A percentile compares a stretch with the other conserved stretches of the same genome.
These are phyloP conservation scores for Gloeopeniophorella convolvens DNA, from an alignment of 768 basidiomycete genomes.

Conservation along the genomic window DNA sequence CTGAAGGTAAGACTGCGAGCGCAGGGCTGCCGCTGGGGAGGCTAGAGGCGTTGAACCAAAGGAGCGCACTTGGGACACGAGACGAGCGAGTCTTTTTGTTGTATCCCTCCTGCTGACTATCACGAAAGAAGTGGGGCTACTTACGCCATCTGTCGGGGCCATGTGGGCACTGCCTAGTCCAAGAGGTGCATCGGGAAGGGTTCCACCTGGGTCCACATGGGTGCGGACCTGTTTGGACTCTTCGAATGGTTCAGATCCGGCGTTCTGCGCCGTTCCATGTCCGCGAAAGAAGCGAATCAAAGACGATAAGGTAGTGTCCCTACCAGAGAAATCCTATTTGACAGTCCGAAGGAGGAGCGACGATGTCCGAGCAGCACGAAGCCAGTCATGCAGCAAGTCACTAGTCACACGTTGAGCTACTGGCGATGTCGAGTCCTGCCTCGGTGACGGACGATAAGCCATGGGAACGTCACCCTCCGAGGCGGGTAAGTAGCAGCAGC, in stretches of 20 bases:
- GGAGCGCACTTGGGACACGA: no score
- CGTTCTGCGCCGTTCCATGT: not conserved
- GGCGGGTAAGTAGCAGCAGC: no score
- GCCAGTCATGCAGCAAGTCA: no score
- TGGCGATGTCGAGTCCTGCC: no score
- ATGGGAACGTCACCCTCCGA: no score
- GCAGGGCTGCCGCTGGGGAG: not conserved
- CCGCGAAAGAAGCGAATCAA: not conserved
- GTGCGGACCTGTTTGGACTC: not conserved
- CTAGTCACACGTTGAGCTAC: no score
- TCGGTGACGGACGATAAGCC: no score
- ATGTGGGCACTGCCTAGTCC: no score
- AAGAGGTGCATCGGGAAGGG: no score
- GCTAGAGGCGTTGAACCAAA: not conserved
- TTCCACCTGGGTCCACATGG: no score
- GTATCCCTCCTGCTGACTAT: not conserved
- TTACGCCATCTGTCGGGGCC: slow-evolving; percentile 1
- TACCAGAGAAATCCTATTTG: not conserved
- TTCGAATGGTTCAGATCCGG: not conserved
- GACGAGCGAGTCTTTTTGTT: not conserved
- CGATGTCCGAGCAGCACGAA: no score
- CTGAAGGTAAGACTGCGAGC: not conserved
- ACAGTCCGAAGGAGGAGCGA: no score
- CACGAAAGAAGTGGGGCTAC: not conserved
- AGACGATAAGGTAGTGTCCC: not conserved